These are phyloP conservation scores for Harrya chromipes DNA, from an alignment of 768 basidiomycete species.

Conservation along the genomic window DNA sequence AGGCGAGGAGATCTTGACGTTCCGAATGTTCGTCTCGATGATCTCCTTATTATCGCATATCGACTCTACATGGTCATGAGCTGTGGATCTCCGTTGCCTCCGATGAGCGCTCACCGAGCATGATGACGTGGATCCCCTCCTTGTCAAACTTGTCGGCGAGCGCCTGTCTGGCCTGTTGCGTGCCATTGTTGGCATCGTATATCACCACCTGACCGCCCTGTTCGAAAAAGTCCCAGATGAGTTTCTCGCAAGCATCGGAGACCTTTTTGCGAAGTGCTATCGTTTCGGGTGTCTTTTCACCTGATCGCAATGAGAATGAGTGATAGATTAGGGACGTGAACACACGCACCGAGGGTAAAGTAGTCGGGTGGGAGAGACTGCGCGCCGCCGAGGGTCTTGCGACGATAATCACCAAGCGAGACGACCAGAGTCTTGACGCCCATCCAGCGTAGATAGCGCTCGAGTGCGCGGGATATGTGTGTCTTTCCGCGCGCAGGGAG, in stretches of 20 bases:
- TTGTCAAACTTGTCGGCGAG: conserved; percentile 85
- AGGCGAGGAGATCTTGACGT: conserved; percentile 97
- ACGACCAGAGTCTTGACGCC: conserved; percentile 96
- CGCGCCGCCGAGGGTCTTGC: conserved; percentile 86
- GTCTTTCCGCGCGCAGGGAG: conserved; percentile 95
- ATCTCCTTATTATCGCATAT: conserved; percentile 90
- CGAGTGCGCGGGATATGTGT: conserved; percentile 91
- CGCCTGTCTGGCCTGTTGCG: conserved; percentile 57
- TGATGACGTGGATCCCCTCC: conserved; percentile 86
- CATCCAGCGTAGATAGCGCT: conserved; percentile 98
- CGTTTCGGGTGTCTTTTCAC: conserved; percentile 80
- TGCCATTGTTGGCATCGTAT: conserved; percentile 97
- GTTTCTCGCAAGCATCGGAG: conserved; percentile 79
- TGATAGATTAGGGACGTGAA: rapidly evolving
- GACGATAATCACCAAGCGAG: conserved; percentile 91
- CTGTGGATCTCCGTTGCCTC: not conserved
- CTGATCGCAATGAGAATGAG: conserved; percentile 33
- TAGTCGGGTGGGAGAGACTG: conserved; percentile 90
- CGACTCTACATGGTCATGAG: conserved; percentile 55
- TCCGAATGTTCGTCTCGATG: conserved; percentile 91
- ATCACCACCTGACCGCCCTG: conserved; percentile 93
- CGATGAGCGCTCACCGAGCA: conserved; percentile 62
- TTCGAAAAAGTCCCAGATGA: conserved; percentile 86
- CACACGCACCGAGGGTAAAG: conserved; percentile 68
- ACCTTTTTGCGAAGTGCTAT: conserved; percentile 70